Percentiles rank a stretch among this genome's conserved stretches.
These are phyloP conservation scores for Periglandula ipomoeae DNA, from an alignment of 2,329 filamentous ascomycete species.

Conservation along the genomic window DNA sequence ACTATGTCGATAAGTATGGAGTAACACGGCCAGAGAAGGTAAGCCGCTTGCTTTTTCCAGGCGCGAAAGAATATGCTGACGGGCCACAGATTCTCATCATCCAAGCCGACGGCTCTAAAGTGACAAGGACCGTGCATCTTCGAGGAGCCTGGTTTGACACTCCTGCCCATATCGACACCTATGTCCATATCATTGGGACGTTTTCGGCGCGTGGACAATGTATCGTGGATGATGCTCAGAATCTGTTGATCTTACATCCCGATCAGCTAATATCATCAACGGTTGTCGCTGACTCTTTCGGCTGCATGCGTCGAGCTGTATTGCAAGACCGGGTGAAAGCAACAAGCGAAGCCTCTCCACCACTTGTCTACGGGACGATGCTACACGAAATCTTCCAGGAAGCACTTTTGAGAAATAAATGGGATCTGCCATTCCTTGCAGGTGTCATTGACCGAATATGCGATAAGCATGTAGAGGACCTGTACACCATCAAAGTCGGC, in stretches of 20 bases:
- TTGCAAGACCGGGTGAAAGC: constrained; percentile 93
- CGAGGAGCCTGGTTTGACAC: constrained; percentile 84
- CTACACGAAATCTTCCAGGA: constrained; percentile 94
- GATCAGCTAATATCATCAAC: constrained; percentile 94
- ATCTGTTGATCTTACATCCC: constrained; percentile 85
- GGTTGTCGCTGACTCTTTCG: constrained; percentile 92
- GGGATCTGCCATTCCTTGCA: constrained; percentile 61
- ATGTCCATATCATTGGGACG: constrained; percentile 76
- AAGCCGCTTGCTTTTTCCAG: constrained; percentile 14
- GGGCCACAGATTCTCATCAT: constrained; percentile 62
- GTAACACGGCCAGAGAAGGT: constrained; percentile 63
- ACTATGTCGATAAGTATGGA: constrained; percentile 57
- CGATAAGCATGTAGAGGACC: constrained; percentile 73
- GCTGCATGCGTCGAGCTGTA: constrained; percentile 81
- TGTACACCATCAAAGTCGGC: constrained; percentile 79
- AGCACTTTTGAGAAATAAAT: constrained; percentile 72
- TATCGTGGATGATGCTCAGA: constrained; percentile 70
- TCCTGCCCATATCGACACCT: constrained; percentile 62
- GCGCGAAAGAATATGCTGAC: constrained; percentile 10
- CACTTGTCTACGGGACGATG: constrained; percentile 86
- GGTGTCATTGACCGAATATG: constrained; percentile 59
- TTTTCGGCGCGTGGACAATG: constrained; percentile 66
- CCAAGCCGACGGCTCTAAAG: constrained; percentile 63
- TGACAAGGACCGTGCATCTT: constrained; percentile 60
- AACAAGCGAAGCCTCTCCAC: constrained; percentile 67